phyloP scores from a whole-genome alignment of 140 eudicot genomes.

The Erigeron philadelphicus region DNA sequence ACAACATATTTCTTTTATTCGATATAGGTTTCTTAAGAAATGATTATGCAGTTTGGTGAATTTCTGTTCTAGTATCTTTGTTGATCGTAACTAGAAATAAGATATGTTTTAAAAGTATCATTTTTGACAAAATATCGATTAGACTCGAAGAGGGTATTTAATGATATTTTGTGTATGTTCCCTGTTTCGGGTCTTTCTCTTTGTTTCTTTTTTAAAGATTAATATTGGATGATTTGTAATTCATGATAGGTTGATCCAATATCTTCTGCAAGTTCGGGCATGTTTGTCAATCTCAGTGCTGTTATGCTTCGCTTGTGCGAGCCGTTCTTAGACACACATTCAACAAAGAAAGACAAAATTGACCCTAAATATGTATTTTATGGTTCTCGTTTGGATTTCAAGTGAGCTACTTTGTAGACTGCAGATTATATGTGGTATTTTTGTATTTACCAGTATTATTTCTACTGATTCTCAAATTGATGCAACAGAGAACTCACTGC shows the following conservation, averaged over 20 bases:
- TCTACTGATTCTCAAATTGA: slow-evolving; percentile 9
- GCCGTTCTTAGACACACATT: slow-evolving; percentile 80
- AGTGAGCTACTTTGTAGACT: slow-evolving; percentile 40
- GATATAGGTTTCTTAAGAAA: no score
- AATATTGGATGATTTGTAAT: slow-evolving; percentile 14
- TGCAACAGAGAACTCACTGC: slow-evolving; percentile 70
- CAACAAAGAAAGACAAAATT: slow-evolving; percentile 78
- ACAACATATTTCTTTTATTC: background rate
- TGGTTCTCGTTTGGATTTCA: slow-evolving; percentile 70
- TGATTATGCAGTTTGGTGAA: background rate
- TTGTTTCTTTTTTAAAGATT: background rate
- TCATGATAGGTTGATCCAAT: slow-evolving; percentile 75
- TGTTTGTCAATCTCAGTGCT: slow-evolving; percentile 93
- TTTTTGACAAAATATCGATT: background rate
- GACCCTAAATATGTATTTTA: slow-evolving; percentile 75
- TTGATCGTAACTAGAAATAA: background rate
- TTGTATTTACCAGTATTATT: background rate
- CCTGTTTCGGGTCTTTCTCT: background rate
- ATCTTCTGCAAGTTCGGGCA: slow-evolving; percentile 95
- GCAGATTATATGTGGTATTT: background rate
- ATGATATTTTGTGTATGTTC: background rate
- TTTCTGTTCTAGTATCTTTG: background rate
- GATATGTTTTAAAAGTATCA: background rate
- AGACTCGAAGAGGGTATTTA: background rate
- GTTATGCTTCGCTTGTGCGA: slow-evolving; percentile 93